Base-by-base conservation (phyloP, 441 rosid genomes). In the Viola pubescens region DNA sequence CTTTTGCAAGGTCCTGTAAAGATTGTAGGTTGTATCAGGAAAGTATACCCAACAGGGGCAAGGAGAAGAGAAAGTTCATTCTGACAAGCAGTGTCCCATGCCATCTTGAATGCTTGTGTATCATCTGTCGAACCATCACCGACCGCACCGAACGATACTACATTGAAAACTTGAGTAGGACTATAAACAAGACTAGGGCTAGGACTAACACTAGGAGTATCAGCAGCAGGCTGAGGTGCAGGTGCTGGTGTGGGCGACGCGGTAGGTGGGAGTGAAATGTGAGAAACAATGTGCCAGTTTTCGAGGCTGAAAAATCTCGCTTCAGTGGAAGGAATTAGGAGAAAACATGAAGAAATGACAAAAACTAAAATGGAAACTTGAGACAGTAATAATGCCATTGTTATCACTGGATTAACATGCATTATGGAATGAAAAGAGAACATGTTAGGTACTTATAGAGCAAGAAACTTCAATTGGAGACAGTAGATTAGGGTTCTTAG, bases 1-100 rank as follows among this genome's bases (percentile, higher is more conserved):
- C 12, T 59, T 34, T 64, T 69, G 61, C 83, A 79, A 38, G 83
- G 81, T 46, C 83, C 83, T 3, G 77, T 69, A 56, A 79, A 79
- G 49, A 76, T 67, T 13, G 79, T 60, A 52, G 83, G 73, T 26
- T 59, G 71, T n/a, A 79, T 67, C 70, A 76, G 8, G 68, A 74
- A 79, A 37, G 57, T 10, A 56, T 69, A 63, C n/a, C 73, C 73
- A 49, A 14, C 48, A 57, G 83, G 83, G 34, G 59, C 77, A 26
- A 71, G 64, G 45, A 79, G 47, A 4, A 67, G 48, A 13, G 75
- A 42, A 0, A 57, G 44, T 40, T 60, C 65, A 0, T 47, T 59
- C 26, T 52, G 62, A 60, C 76, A 76, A 12, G 77, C 78, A 16
- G 62, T 41, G 42, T 74, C 83, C 83, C 83, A 79, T 14, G 83